Percentiles rank a stretch among this genome's conserved stretches.
Conservation (phyloP, 2,329 filamentous ascomycete species). For the Ampelomyces quisqualis region DNA sequence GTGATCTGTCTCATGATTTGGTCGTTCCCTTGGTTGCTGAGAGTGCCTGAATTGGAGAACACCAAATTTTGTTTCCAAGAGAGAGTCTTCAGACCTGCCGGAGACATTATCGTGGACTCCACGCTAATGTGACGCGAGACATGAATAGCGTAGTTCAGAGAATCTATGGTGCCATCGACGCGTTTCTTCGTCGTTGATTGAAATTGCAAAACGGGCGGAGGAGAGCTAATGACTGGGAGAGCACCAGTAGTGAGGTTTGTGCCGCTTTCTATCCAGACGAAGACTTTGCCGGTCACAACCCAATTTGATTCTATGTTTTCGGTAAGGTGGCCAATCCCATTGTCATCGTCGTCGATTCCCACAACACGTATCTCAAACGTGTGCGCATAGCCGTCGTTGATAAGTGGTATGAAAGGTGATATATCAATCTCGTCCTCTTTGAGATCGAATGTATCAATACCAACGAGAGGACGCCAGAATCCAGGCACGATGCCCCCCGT, state of each 20-base stretch:
- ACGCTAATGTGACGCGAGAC: constrained; percentile 59
- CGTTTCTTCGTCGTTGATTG: constrained; percentile 52
- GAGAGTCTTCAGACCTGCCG: constrained; percentile 45
- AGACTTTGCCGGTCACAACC: constrained; percentile 77
- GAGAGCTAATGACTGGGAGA: constrained; percentile 36
- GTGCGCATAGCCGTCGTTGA: constrained; percentile 66
- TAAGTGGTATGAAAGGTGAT: constrained; percentile 69
- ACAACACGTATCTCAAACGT: constrained; percentile 67
- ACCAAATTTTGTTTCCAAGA: constrained; percentile 62
- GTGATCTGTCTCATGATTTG: constrained; percentile 57
- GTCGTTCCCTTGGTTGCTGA: constrained; percentile 56
- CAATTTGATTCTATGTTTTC: constrained; percentile 65
- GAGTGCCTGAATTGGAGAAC: constrained; percentile 58
- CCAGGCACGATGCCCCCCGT: constrained; percentile 77
- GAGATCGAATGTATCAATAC: constrained; percentile 76
- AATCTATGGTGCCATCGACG: constrained; percentile 58
- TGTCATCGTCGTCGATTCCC: constrained; percentile 61
- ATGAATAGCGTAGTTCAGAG: constrained; percentile 59
- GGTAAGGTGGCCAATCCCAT: constrained; percentile 52
- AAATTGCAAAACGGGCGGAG: constrained; percentile 53
- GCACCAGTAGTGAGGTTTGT: constrained; percentile 56
- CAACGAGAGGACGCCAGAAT: constrained; percentile 76
- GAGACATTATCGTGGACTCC: constrained; percentile 54
- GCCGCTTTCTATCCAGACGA: constrained; percentile 66
- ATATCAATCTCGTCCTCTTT: constrained; percentile 81